Conservation (phyloP, 73 alveolate genomes). For the Tetrahymena thermophila region DNA sequence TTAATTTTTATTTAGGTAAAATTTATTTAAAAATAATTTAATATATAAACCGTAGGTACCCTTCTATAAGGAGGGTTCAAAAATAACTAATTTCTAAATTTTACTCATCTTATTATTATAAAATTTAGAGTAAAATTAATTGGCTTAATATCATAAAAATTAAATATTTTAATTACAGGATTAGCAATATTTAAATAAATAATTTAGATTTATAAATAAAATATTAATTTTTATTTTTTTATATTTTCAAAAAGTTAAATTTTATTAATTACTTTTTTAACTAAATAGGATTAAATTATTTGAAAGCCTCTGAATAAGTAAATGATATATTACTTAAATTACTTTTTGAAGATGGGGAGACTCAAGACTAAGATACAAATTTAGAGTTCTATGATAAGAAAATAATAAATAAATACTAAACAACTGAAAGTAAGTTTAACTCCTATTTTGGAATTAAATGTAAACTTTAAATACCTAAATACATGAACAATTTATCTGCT, state of each 20-base stretch:
- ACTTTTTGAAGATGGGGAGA: background rate
- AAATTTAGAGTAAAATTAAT: no score
- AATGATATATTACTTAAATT: background rate
- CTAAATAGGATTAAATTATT: background rate
- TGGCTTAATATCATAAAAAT: no score
- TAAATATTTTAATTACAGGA: no score
- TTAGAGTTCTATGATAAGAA: background rate
- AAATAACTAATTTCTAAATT: no score
- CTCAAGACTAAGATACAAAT: background rate
- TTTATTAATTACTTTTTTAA: no score
- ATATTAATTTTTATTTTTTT: no score
- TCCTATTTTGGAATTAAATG: background rate
- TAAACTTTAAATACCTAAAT: background rate
- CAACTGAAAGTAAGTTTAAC: background rate
- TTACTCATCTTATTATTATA: no score
- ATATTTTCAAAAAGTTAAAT: no score
- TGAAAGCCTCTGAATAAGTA: background rate
- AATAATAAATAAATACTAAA: background rate
- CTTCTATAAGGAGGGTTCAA: no score
- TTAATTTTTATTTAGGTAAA: background rate
- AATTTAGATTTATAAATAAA: no score
- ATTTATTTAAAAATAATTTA: background rate
- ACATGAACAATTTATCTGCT: background rate
- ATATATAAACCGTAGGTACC: no score
- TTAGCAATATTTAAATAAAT: no score